Conservation (phyloP, 163 green algal species). For the Volvox carteri region DNA sequence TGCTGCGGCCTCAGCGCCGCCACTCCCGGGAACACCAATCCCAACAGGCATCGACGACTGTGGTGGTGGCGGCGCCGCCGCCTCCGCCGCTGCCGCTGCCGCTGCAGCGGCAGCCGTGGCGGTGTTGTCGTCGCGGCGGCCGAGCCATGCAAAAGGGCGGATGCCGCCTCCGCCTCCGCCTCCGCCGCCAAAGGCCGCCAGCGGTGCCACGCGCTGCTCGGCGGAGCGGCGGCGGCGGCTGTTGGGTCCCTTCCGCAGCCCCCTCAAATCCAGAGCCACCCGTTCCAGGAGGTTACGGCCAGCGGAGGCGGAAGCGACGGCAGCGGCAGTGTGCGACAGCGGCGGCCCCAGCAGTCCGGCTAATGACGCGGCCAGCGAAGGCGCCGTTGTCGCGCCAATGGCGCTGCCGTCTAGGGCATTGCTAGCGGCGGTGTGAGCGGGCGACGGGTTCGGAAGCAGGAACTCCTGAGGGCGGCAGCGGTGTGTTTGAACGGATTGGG, state of each 20-base stretch:
- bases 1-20: no score
- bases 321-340: neutral
- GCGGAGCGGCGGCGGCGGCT: neutral
- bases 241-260: neutral
- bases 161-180: neutral
- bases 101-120: neutral
- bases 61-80: neutral
- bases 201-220: neutral
- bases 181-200: neutral
- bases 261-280: neutral
- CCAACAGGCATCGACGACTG: no score
- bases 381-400: no score
- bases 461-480: conserved; percentile 33
- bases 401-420: neutral
- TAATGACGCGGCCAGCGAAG: neutral
- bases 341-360: neutral
- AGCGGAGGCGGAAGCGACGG: neutral
- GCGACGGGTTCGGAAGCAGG: neutral
- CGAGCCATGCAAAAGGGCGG: neutral
- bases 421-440: no score
- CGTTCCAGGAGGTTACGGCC: conserved; percentile 9
- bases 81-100: neutral
- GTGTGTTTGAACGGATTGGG: no score
- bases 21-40: no score
- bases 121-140: neutral